These are phyloP conservation scores for Nepenthes alata DNA, from an alignment of 179 eudicot genomes.

Conservation along the genomic window DNA sequence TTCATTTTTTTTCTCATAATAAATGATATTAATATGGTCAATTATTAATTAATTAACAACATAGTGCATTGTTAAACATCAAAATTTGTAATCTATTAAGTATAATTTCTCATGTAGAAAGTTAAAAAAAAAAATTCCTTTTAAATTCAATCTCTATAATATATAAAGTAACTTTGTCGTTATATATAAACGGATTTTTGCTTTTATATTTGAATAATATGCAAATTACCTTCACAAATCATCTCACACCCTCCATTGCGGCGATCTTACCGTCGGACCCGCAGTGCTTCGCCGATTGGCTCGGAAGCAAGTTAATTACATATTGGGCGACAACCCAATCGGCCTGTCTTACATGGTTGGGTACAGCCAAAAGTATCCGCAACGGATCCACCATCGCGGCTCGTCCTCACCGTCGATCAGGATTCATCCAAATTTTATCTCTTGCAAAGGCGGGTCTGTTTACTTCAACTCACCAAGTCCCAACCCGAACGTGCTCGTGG, in stretches of 20 bases:
- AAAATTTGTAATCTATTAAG: too few species aligned
- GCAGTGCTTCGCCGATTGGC: conserved; percentile 44
- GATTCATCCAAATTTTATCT: conserved; percentile 45
- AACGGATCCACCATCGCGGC: conserved; percentile 75
- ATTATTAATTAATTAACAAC: too few species aligned
- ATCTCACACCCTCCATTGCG: conserved; percentile 39
- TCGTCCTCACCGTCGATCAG: conserved; percentile 59
- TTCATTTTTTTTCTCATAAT: too few species aligned
- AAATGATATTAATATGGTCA: too few species aligned
- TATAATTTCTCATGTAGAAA: too few species aligned
- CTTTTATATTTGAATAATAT: conserved; percentile 2
- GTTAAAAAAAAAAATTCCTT: too few species aligned
- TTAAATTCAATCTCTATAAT: too few species aligned
- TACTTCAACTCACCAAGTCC: conserved; percentile 53
- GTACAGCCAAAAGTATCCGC: conserved; percentile 57
- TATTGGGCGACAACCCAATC: conserved; percentile 80
- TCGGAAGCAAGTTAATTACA: conserved; percentile 66
- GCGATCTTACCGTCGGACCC: conserved; percentile 34
- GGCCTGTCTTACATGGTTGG: conserved; percentile 94
- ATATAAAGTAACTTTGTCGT: too few species aligned
- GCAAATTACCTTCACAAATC: conserved; percentile 58
- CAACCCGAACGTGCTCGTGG: conserved; percentile 59
- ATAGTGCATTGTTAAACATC: too few species aligned
- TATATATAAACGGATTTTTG: too few species aligned
- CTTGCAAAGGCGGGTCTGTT: conserved; percentile 63